These are phyloP conservation scores for Neobulgaria alba DNA, from an alignment of 2,329 filamentous ascomycete genomes.

Conservation along the genomic window DNA sequence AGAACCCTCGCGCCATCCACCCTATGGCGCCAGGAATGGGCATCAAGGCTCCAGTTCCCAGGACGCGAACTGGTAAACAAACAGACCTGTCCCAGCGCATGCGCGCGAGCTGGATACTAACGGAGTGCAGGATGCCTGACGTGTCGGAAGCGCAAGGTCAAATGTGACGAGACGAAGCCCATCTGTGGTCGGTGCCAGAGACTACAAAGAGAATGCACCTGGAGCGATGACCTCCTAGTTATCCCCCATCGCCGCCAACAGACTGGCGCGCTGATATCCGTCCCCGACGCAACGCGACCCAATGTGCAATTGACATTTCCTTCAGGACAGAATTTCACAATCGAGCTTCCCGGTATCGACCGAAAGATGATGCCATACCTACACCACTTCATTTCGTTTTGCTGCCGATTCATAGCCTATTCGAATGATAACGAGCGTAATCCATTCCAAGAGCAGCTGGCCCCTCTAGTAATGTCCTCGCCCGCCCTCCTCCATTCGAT, in stretches of 20 bases:
- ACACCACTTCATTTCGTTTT: constrained; percentile 28
- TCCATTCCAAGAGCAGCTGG: constrained; percentile 24
- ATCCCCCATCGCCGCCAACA: constrained; percentile 10
- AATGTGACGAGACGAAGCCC: constrained; percentile 60
- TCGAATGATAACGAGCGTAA: constrained; percentile 26
- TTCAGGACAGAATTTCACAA: constrained; percentile 23
- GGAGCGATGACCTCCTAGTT: constrained; percentile 22
- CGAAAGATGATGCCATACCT: constrained; percentile 23
- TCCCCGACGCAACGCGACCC: neutral
- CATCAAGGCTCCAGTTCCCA: constrained; percentile 25
- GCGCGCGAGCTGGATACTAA: neutral
- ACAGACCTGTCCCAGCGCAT: neutral
- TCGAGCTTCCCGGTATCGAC: constrained; percentile 25
- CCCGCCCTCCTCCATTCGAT: constrained; percentile 26
- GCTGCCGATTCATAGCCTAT: constrained; percentile 24
- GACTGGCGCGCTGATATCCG: neutral
- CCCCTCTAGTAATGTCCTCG: constrained; percentile 20
- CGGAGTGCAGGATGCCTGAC: constrained; percentile 46
- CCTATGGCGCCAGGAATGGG: constrained; percentile 27
- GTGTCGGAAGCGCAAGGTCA: constrained; percentile 61
- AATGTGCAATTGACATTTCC: constrained; percentile 7
- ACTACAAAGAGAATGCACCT: constrained; percentile 23
- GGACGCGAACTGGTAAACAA: constrained; percentile 24
- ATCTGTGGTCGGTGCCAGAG: constrained; percentile 40
- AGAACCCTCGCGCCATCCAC: no score